phyloP scores from a whole-genome alignment of 306 rosid species.

The Argentina anserina region DNA sequence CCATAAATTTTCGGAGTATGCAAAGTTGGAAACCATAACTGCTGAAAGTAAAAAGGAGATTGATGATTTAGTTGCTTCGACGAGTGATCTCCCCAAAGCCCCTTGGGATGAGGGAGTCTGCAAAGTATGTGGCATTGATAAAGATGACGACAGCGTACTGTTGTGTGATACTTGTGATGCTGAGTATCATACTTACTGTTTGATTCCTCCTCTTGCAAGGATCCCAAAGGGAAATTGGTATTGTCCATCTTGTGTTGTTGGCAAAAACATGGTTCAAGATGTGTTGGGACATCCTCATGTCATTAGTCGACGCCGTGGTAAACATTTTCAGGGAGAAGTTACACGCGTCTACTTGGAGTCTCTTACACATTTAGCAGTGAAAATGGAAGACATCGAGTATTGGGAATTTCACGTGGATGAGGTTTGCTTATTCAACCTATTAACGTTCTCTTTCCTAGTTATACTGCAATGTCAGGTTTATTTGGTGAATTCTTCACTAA shows the following conservation, averaged over 20 bases:
- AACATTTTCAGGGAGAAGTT: conserved; percentile 69
- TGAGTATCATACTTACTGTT: conserved; percentile 98
- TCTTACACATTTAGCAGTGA: conserved; percentile 54
- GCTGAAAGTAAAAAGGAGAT: conserved; percentile 67
- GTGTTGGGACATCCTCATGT: conserved; percentile 32
- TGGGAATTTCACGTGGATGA: conserved; percentile 71
- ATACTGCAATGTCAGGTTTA: not conserved
- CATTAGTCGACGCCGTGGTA: conserved; percentile 44
- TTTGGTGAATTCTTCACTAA: not conserved
- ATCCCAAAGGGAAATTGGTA: conserved; percentile 99
- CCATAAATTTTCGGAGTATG: conserved; percentile 53
- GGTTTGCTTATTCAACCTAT: conserved; percentile 50
- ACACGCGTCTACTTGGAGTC: conserved; percentile 64
- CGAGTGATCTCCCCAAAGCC: conserved; percentile 80
- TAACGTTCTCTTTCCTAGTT: conserved; percentile 24
- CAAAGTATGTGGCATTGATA: conserved; percentile 97
- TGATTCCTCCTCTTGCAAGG: conserved; percentile 97
- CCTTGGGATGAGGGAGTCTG: conserved; percentile 99
- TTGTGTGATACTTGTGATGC: conserved; percentile 96
- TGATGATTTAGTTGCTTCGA: conserved; percentile 49
- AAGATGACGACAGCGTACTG: conserved; percentile 97
- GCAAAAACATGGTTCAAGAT: conserved; percentile 53
- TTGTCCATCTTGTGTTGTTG: conserved; percentile 87
- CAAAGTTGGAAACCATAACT: conserved; percentile 55
- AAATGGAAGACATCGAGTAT: conserved; percentile 88